These are phyloP conservation scores for Allantophomopsis lycopodina DNA, from an alignment of 2,329 filamentous ascomycete species.

Conservation along the genomic window DNA sequence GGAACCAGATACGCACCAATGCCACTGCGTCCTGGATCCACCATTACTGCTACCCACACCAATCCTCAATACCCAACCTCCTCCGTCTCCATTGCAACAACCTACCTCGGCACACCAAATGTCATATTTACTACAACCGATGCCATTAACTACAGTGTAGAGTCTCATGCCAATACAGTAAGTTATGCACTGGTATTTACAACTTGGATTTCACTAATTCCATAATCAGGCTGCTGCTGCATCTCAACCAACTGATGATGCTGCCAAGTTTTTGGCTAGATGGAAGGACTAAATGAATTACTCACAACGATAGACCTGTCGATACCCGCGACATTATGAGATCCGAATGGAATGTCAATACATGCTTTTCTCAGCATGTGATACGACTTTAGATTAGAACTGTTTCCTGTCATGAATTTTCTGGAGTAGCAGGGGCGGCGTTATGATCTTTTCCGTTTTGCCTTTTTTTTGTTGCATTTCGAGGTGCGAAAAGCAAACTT, in stretches of 20 bases:
- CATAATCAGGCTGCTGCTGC: slow-evolving; percentile 12
- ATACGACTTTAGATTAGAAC: too few relatives aligned
- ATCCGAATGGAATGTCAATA: too few relatives aligned
- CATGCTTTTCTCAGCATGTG: too few relatives aligned
- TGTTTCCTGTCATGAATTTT: too few relatives aligned
- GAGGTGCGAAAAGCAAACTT: too few relatives aligned
- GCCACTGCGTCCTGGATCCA: slow-evolving; percentile 21
- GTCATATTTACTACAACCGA: slow-evolving; percentile 21
- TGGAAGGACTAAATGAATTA: slow-evolving; percentile 19
- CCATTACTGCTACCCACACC: slow-evolving; percentile 22
- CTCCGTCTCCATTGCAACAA: slow-evolving; percentile 18
- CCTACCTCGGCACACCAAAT: slow-evolving; percentile 16
- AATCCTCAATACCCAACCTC: slow-evolving; percentile 21
- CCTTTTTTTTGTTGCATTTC: too few relatives aligned
- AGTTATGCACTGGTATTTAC: slow-evolving; percentile 3
- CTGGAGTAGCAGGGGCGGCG: too few relatives aligned
- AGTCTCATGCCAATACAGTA: slow-evolving; percentile 23
- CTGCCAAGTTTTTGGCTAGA: slow-evolving; percentile 21
- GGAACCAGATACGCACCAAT: slow-evolving; percentile 23
- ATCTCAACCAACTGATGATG: slow-evolving; percentile 18
- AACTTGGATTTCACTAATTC: slow-evolving; percentile 5
- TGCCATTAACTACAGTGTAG: slow-evolving; percentile 17
- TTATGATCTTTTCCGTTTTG: too few relatives aligned
- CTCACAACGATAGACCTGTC: too few relatives aligned
- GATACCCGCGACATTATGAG: too few relatives aligned